phyloP scores from a whole-genome alignment of 2,329 filamentous ascomycete species.

The Diplodia mutila region DNA sequence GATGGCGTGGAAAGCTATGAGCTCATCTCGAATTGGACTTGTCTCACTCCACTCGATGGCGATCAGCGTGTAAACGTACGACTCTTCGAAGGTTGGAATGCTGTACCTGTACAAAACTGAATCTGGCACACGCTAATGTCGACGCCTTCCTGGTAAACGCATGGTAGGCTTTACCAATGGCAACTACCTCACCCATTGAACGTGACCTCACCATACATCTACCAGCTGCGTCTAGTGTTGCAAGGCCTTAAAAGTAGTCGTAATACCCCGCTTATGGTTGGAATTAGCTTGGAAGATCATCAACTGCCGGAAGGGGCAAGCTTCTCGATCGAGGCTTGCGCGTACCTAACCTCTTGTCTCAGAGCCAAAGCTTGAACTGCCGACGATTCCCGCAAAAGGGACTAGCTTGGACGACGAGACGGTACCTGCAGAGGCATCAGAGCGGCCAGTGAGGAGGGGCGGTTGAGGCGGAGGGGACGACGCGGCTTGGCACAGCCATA shows the following conservation, averaged over 20 bases:
- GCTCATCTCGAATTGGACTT: slow-evolving; percentile 5
- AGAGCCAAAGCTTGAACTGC: not conserved
- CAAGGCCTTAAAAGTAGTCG: not conserved
- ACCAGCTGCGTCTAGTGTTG: not conserved
- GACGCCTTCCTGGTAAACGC: not conserved
- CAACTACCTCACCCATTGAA: too few relatives aligned
- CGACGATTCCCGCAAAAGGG: not conserved
- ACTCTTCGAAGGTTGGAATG: not conserved
- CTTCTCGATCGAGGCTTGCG: slow-evolving; percentile 12
- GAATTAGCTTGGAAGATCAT: not conserved
- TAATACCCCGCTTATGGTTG: not conserved
- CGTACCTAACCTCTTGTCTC: not conserved
- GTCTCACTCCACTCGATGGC: slow-evolving; percentile 11
- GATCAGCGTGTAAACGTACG: slow-evolving; percentile 16
- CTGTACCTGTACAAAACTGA: not conserved
- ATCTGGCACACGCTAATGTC: not conserved
- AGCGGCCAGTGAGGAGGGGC: not conserved
- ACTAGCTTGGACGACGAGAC: not conserved
- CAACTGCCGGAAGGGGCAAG: not conserved
- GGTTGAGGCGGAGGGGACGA: not conserved
- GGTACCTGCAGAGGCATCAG: slow-evolving; percentile 6
- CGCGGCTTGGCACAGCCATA: slow-evolving; percentile 3
- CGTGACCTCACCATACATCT: slow-evolving; percentile 1
- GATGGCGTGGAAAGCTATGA: slow-evolving; percentile 18
- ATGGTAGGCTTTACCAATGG: not conserved